Conservation (phyloP, 2,329 filamentous ascomycete genomes). For the Claviceps sp. region DNA sequence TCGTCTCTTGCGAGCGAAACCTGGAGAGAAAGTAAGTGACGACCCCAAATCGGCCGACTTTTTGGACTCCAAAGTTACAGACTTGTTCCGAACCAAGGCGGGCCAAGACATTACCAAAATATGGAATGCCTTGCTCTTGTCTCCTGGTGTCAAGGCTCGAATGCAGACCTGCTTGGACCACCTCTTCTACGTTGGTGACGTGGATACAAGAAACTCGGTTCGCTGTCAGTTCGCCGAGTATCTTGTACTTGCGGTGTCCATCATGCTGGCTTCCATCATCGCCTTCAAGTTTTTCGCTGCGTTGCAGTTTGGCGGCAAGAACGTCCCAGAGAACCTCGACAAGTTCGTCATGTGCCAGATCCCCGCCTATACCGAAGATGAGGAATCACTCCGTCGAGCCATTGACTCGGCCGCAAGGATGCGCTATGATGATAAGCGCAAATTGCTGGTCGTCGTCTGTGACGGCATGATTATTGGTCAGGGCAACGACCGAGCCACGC, state of each 20-base stretch:
- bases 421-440: slow-evolving; percentile 97
- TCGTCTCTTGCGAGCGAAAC: slow-evolving; percentile 44
- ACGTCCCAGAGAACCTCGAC: slow-evolving; percentile 86
- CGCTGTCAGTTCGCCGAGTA: slow-evolving; percentile 83
- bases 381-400: slow-evolving; percentile 89
- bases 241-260: slow-evolving; percentile 72
- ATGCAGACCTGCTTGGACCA: slow-evolving; percentile 85
- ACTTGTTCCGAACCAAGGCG: slow-evolving; percentile 62
- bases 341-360: slow-evolving; percentile 98
- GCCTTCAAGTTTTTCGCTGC: slow-evolving; percentile 95
- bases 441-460: slow-evolving; percentile 82
- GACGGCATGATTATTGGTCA: slow-evolving; percentile 99
- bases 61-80: slow-evolving; percentile 62
- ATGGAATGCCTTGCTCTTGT: slow-evolving; percentile 59
- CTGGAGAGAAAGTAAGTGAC: slow-evolving; percentile 34
- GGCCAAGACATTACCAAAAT: slow-evolving; percentile 73
- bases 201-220: slow-evolving; percentile 80
- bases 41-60: slow-evolving; percentile 52
- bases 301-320: slow-evolving; percentile 85
- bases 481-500: slow-evolving; percentile 91
- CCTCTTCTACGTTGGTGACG: slow-evolving; percentile 82
- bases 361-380: slow-evolving; percentile 94
- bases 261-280: slow-evolving; percentile 69
- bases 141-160: slow-evolving; percentile 39
- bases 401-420: slow-evolving; percentile 93